A percentile compares a stretch with the other conserved stretches of the same genome.
These are phyloP conservation scores for Metschnikowia sp. DNA, from an alignment of 805 yeast genomes.

Conservation along the genomic window DNA sequence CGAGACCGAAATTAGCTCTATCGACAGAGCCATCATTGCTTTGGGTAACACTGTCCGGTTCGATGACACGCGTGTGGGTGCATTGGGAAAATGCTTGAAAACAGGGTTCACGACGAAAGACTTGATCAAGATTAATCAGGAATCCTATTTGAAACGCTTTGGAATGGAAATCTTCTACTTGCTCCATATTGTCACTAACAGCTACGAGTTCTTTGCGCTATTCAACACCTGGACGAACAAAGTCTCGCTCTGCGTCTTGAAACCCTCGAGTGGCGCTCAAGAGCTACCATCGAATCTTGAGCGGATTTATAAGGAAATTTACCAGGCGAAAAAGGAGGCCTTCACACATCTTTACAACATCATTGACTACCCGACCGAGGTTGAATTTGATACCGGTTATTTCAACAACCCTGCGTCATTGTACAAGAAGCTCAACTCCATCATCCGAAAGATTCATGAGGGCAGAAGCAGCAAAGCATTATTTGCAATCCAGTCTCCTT, in stretches of 20 bases:
- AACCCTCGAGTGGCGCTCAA: conserved; percentile 68
- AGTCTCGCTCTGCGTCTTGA: conserved; percentile 54
- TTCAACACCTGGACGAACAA: conserved; percentile 60
- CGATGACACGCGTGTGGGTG: conserved; percentile 70
- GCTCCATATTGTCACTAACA: conserved; percentile 66
- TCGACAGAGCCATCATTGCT: conserved; percentile 73
- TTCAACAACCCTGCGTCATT: conserved; percentile 54
- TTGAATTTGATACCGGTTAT: conserved; percentile 54
- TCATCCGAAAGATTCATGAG: conserved; percentile 55
- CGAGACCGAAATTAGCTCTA: conserved; percentile 66
- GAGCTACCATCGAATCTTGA: conserved; percentile 54
- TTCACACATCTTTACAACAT: conserved; percentile 41
- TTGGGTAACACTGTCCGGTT: conserved; percentile 73
- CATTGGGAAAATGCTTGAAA: conserved; percentile 80
- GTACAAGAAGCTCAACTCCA: conserved; percentile 54
- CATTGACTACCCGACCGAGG: conserved; percentile 49
- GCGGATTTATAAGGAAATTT: conserved; percentile 54
- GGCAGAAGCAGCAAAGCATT: conserved; percentile 59
- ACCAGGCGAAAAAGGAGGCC: conserved; percentile 43
- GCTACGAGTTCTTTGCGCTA: conserved; percentile 69
- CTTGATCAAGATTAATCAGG: conserved; percentile 45
- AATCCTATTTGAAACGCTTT: conserved; percentile 52
- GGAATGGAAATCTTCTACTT: conserved; percentile 59
- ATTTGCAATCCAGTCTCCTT: conserved; percentile 73
- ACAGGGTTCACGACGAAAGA: conserved; percentile 74